Conservation (phyloP, 495 filamentous ascomycete genomes). For the Penicillium soppii region DNA sequence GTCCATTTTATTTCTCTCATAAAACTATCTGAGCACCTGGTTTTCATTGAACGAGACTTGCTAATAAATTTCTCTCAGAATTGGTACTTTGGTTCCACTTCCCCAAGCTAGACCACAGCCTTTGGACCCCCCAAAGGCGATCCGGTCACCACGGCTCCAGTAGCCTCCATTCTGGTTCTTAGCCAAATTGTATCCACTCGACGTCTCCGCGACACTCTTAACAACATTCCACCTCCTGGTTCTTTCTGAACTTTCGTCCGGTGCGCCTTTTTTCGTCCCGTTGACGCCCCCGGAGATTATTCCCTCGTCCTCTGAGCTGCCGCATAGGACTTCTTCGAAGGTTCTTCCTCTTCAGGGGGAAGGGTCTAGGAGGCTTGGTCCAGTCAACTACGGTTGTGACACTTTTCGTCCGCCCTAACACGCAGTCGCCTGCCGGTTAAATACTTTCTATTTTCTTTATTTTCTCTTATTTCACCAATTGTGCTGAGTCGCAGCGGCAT, state of each 20-base stretch:
- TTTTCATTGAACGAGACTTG: conserved; percentile 1
- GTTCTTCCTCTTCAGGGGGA: conserved; percentile 84
- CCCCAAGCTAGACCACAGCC: conserved; percentile 38
- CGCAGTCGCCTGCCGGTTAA: conserved; percentile 31
- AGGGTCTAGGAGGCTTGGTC: conserved; percentile 37
- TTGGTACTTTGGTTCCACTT: neutral
- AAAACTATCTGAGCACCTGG: conserved; percentile 1
- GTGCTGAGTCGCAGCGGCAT: conserved; percentile 41
- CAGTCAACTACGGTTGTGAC: conserved; percentile 80
- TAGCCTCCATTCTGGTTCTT: conserved; percentile 61
- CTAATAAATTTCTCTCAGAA: conserved; percentile 1
- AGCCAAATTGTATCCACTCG: conserved; percentile 76
- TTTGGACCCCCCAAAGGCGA: conserved; percentile 70
- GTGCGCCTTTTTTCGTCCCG: conserved; percentile 50
- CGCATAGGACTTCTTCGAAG: conserved; percentile 95
- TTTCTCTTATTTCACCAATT: conserved; percentile 21
- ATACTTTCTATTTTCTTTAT: conserved; percentile 14
- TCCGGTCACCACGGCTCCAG: conserved; percentile 65
- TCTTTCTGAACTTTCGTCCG: conserved; percentile 51
- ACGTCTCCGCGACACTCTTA: conserved; percentile 62
- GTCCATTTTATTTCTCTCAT: conserved; percentile 27
- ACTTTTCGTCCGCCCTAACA: conserved; percentile 90
- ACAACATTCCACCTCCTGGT: conserved; percentile 73
- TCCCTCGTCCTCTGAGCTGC: conserved; percentile 76
- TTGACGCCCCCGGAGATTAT: conserved; percentile 54